These are phyloP conservation scores for Lachancea kluyveri DNA, from an alignment of 805 yeast species.

Conservation along the genomic window DNA sequence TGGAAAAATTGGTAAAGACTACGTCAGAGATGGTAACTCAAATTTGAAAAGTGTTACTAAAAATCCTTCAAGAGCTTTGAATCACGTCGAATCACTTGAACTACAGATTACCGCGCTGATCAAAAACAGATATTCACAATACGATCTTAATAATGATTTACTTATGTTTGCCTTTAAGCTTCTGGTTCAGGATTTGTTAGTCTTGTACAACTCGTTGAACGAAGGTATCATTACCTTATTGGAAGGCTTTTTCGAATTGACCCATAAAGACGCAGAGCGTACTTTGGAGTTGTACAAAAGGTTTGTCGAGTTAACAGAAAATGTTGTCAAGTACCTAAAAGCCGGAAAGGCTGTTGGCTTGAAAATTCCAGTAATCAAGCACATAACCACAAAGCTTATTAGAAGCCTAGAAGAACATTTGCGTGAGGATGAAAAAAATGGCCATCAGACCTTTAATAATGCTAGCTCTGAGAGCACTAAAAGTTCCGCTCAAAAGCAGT, in stretches of 20 bases:
- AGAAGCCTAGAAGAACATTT: slow-evolving; percentile 83
- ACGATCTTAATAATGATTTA: slow-evolving; percentile 79
- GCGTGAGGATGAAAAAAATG: slow-evolving; percentile 60
- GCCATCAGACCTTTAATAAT: slow-evolving; percentile 17
- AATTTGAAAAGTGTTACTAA: slow-evolving; percentile 42
- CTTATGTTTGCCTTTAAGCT: slow-evolving; percentile 78
- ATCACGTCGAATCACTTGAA: slow-evolving; percentile 79
- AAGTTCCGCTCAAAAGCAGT: slow-evolving; percentile 28
- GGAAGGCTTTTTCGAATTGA: slow-evolving; percentile 93
- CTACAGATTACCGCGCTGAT: slow-evolving; percentile 71
- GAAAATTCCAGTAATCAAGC: slow-evolving; percentile 92
- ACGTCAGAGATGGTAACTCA: slow-evolving; percentile 61
- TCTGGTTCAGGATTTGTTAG: slow-evolving; percentile 82
- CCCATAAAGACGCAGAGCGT: slow-evolving; percentile 76
- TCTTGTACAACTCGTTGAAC: slow-evolving; percentile 82
- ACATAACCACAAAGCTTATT: slow-evolving; percentile 92
- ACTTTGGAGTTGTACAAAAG: slow-evolving; percentile 78
- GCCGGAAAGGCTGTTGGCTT: slow-evolving; percentile 87
- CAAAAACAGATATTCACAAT: slow-evolving; percentile 68
- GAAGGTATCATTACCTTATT: slow-evolving; percentile 93
- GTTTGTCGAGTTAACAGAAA: slow-evolving; percentile 80
- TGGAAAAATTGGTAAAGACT: slow-evolving; percentile 61
- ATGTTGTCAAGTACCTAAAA: slow-evolving; percentile 81
- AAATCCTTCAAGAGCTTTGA: slow-evolving; percentile 69
- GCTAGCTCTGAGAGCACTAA: slow-evolving; percentile 11